Conservation (phyloP, 805 yeast genomes). For the Grigorovia yakushimaensis region DNA sequence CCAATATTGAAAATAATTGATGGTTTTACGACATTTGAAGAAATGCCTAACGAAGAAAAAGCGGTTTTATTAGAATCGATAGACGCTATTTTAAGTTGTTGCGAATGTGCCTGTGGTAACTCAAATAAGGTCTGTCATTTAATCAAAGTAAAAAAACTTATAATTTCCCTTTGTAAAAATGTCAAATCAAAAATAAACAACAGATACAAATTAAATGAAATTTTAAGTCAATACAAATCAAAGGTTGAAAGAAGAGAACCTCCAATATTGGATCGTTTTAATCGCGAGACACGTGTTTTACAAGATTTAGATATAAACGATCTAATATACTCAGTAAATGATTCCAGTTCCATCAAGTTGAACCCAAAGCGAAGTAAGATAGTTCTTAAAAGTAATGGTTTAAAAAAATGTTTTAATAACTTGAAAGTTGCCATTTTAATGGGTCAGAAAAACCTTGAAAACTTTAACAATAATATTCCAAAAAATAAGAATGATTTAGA, state of each 20-base stretch:
- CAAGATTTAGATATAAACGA: not conserved
- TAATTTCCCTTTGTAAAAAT: slow-evolving; percentile 49
- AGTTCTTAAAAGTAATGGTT: not conserved
- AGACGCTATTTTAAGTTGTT: slow-evolving; percentile 50
- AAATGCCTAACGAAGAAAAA: slow-evolving; percentile 43
- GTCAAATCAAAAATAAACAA: slow-evolving; percentile 34
- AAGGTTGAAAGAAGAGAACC: slow-evolving; percentile 22
- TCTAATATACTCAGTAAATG: not conserved
- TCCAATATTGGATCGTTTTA: slow-evolving; percentile 16
- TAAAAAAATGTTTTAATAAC: not conserved
- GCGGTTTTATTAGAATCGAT: slow-evolving; percentile 48
- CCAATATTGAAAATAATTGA: slow-evolving; percentile 53
- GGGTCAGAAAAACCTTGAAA: not conserved
- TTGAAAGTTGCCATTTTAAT: not conserved
- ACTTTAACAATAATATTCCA: not conserved
- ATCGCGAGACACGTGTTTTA: not conserved
- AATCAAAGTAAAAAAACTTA: slow-evolving; percentile 50
- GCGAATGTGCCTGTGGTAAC: slow-evolving; percentile 49
- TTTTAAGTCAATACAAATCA: slow-evolving; percentile 23
- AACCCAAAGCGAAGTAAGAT: not conserved
- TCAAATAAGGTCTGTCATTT: slow-evolving; percentile 45
- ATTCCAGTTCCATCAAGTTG: not conserved
- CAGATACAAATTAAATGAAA: slow-evolving; percentile 31
- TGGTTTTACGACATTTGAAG: slow-evolving; percentile 41
- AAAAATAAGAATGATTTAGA: slow-evolving; percentile 3